Percentiles rank a stretch among this genome's conserved stretches.
These are phyloP conservation scores for Phytopythium oedochilum DNA, from an alignment of 352 stramenopile genomes.

Conservation along the genomic window DNA sequence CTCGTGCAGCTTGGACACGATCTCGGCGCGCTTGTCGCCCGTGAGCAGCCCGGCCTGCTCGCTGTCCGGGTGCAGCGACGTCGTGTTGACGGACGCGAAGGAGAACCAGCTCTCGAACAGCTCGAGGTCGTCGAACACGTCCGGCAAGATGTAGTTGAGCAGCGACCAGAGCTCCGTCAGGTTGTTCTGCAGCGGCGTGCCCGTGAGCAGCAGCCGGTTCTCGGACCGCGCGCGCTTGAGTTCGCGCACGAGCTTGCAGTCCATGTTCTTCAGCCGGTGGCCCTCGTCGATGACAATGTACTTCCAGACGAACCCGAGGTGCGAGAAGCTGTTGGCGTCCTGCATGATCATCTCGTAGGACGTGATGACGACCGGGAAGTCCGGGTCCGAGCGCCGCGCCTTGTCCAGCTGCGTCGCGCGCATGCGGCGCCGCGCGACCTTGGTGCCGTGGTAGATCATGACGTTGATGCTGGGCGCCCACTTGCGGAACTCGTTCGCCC, in stretches of 20 bases:
- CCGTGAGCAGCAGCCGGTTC: conserved; percentile 94
- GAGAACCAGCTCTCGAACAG: conserved; percentile 99
- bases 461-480: conserved; percentile 90
- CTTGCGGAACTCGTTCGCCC: conserved; percentile 89
- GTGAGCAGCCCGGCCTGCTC: conserved; percentile 67
- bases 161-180: conserved; percentile 98
- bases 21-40: conserved; percentile 90
- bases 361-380: conserved; percentile 87
- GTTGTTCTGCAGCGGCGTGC: conserved; percentile 98
- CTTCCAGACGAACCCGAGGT: conserved; percentile 79
- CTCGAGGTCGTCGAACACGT: conserved; percentile 97
- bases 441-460: conserved; percentile 96
- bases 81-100: conserved; percentile 66
- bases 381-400: conserved; percentile 40
- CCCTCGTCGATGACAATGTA: conserved; percentile 98
- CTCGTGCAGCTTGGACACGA: conserved; percentile 96
- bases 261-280: conserved; percentile 97
- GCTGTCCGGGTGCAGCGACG: conserved; percentile 45
- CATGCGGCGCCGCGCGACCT: conserved; percentile 36
- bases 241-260: conserved; percentile 93
- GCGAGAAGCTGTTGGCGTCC: conserved; percentile 57
- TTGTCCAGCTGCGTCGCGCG: conserved; percentile 44
- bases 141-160: conserved; percentile 97
- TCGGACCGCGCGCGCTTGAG: conserved; percentile 91
- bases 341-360: conserved; percentile 87